phyloP scores from a whole-genome alignment of 2,329 filamentous ascomycete species.

The Aspergillus neoniger region DNA sequence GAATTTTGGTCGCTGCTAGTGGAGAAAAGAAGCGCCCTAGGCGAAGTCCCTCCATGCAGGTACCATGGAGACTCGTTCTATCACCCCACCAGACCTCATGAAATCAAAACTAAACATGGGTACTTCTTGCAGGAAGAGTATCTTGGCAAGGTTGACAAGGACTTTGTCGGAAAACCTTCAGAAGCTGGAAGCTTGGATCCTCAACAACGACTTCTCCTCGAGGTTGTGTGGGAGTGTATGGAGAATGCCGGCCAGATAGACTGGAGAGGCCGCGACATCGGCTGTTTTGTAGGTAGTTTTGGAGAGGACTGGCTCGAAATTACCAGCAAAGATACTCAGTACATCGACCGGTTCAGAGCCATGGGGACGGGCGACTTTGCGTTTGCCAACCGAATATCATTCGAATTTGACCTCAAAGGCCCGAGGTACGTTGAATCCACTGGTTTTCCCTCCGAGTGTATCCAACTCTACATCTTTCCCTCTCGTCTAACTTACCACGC shows the following conservation, averaged over 20 bases:
- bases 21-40: constrained; percentile 22
- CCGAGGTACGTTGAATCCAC: constrained; percentile 17
- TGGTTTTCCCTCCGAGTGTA: background rate
- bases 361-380: constrained; percentile 21
- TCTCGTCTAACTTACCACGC: background rate
- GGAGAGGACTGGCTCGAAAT: constrained; percentile 31
- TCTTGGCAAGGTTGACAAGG: constrained; percentile 25
- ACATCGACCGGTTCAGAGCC: constrained; percentile 18
- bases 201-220: constrained; percentile 29
- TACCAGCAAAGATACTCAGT: constrained; percentile 21
- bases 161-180: constrained; percentile 29
- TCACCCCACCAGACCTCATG: constrained; percentile 14
- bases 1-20: constrained; percentile 28
- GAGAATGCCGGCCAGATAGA: constrained; percentile 34
- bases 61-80: constrained; percentile 30
- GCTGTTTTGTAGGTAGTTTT: constrained; percentile 29
- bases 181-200: constrained; percentile 34
- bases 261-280: constrained; percentile 33
- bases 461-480: background rate
- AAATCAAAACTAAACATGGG: constrained; percentile 18
- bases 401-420: constrained; percentile 25
- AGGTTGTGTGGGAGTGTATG: constrained; percentile 34
- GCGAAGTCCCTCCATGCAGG: constrained; percentile 26
- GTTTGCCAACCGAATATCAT: constrained; percentile 29
- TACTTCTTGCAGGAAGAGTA: constrained; percentile 37